Evolutionary conservation across 495 filamentous ascomycete species (phyloP).

Genomic region (Glonium stellatum): DNA sequence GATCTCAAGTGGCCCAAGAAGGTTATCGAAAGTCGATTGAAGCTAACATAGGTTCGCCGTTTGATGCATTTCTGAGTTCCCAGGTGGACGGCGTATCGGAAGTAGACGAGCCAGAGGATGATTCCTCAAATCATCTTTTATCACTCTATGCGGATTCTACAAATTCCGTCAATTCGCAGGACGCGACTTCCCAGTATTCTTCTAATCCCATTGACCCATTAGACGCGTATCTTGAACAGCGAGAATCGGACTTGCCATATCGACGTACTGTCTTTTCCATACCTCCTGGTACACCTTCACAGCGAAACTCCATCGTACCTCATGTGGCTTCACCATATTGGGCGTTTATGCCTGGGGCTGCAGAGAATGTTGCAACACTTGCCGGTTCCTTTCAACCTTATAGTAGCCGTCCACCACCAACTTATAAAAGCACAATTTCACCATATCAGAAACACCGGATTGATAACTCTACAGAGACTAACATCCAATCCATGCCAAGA

Average conservation of each 20-base stretch:
- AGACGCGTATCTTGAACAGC: not conserved
- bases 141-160: constrained; percentile 9
- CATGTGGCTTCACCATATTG: constrained; percentile 7
- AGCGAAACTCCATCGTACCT: constrained; percentile 2
- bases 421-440: too few relatives aligned
- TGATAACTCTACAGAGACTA: not conserved
- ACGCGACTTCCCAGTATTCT: not conserved
- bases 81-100: constrained; percentile 6
- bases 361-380: too few relatives aligned
- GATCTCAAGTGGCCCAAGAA: constrained; percentile 60
- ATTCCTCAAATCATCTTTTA: constrained; percentile 10
- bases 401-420: too few relatives aligned
- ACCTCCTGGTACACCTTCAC: not conserved
- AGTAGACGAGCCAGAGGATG: not conserved
- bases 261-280: not conserved
- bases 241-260: not conserved
- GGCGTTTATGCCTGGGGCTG: not conserved
- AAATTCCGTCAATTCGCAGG: not conserved
- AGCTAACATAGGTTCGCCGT: constrained; percentile 28
- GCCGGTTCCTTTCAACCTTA: too few relatives aligned
- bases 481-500: not conserved
- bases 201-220: not conserved
- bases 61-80: constrained; percentile 27
- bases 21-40: constrained; percentile 52
- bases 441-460: not conserved